A percentile compares a stretch with the other conserved stretches of the same genome.
Conservation (phyloP, 495 filamentous ascomycete species). For the Collariella sp. region DNA sequence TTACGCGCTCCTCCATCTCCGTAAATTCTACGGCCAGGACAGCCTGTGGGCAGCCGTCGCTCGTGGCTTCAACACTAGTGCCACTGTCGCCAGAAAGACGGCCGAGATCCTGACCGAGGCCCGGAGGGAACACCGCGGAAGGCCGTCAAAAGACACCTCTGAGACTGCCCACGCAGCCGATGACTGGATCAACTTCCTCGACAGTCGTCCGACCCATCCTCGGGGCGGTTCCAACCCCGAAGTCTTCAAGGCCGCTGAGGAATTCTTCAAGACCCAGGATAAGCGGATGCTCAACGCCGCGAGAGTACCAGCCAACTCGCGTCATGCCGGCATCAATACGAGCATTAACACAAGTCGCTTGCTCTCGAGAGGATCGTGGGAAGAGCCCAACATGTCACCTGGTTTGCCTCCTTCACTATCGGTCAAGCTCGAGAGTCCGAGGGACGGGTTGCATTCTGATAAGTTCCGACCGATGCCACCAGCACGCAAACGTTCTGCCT, state of each 20-base stretch:
- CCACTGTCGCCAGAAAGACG: not conserved
- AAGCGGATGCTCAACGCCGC: constrained; percentile 11
- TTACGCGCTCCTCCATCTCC: constrained; percentile 8
- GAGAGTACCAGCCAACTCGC: constrained; percentile 2
- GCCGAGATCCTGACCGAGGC: constrained; percentile 14
- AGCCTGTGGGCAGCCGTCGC: constrained; percentile 16
- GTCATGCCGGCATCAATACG: not conserved
- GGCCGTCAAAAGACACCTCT: not conserved
- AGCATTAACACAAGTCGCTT: not conserved
- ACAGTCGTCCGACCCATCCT: not conserved
- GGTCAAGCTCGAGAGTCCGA: not conserved
- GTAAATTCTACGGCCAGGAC: constrained; percentile 3
- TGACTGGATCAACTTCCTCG: constrained; percentile 20
- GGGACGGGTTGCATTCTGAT: not conserved
- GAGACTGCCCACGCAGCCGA: constrained; percentile 19
- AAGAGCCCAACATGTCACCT: not conserved
- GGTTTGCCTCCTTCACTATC: not conserved
- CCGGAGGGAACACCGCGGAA: constrained; percentile 7
- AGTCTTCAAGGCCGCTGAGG: not conserved
- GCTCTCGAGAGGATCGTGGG: not conserved
- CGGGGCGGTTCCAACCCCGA: not conserved
- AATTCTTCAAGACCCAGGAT: constrained; percentile 11
- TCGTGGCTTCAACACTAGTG: constrained; percentile 10
- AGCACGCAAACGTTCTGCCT: constrained; percentile 11
- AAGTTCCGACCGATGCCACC: not conserved